Evolutionary conservation across 2,329 filamentous ascomycete genomes (phyloP).

Genomic region (Hortaea sp.): DNA sequence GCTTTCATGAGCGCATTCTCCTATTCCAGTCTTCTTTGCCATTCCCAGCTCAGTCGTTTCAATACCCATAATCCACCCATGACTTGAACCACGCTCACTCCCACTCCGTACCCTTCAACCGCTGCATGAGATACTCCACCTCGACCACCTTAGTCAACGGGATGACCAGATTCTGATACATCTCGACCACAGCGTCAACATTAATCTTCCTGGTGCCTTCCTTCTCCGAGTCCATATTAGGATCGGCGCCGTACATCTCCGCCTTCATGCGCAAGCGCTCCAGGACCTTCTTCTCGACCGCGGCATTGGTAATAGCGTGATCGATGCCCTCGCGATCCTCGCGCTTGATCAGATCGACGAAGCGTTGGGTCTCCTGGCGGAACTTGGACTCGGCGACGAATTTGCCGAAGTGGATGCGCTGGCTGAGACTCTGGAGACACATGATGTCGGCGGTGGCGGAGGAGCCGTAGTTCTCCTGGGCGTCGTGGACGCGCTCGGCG

Average conservation of each 20-base stretch:
- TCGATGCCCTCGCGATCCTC: conserved; percentile 73
- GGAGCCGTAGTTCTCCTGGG: conserved; percentile 90
- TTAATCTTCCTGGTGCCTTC: conserved; percentile 64
- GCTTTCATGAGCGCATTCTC: too few relatives aligned
- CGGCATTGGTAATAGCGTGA: conserved; percentile 78
- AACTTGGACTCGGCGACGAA: conserved; percentile 98
- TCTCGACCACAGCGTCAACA: conserved; percentile 76
- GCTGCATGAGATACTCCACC: conserved; percentile 95
- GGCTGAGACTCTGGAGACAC: conserved; percentile 78
- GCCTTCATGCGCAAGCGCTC: conserved; percentile 81
- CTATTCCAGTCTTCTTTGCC: too few relatives aligned
- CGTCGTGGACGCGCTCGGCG: conserved; percentile 57
- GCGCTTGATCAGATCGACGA: conserved; percentile 71
- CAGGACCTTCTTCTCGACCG: conserved; percentile 84
- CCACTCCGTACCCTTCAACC: conserved; percentile 52
- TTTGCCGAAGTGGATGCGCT: conserved; percentile 94
- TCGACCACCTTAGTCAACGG: conserved; percentile 97
- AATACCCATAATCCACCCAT: not conserved
- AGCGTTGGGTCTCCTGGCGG: conserved; percentile 66
- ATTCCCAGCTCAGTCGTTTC: too few relatives aligned
- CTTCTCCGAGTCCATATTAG: conserved; percentile 45
- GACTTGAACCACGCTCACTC: conserved; percentile 30
- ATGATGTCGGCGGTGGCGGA: conserved; percentile 83
- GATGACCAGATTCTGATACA: conserved; percentile 90
- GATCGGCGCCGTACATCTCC: conserved; percentile 86